phyloP scores from a whole-genome alignment of 2,329 filamentous ascomycete genomes.

The Fusarium sterilihyphosum region DNA sequence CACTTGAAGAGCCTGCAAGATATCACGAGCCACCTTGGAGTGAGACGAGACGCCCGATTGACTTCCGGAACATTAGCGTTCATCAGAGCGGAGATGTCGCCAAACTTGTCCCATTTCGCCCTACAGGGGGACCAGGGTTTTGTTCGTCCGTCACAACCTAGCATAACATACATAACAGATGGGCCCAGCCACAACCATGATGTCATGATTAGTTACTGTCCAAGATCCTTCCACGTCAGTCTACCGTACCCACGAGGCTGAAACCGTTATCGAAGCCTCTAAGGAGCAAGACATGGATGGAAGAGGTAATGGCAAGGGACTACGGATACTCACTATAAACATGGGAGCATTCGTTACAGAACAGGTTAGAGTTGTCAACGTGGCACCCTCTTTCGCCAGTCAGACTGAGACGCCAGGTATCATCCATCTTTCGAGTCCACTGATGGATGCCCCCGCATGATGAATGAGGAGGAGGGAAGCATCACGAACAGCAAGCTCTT shows the following conservation, averaged over 20 bases:
- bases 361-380: slow-evolving; percentile 36
- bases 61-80: slow-evolving; percentile 23
- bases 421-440: slow-evolving; percentile 25
- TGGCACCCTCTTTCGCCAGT: slow-evolving; percentile 36
- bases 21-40: neutral
- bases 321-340: neutral
- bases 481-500: slow-evolving; percentile 25
- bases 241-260: slow-evolving; percentile 38
- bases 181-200: slow-evolving; percentile 33
- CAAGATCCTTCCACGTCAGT: slow-evolving; percentile 39
- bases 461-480: neutral
- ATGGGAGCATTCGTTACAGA: slow-evolving; percentile 4
- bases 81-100: slow-evolving; percentile 23
- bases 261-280: slow-evolving; percentile 27
- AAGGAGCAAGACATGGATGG: slow-evolving; percentile 11
- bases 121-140: slow-evolving; percentile 10
- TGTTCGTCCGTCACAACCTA: slow-evolving; percentile 23
- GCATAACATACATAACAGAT: neutral
- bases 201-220: slow-evolving; percentile 30
- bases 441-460: slow-evolving; percentile 26
- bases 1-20: too few species aligned
- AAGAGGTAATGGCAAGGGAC: slow-evolving; percentile 7
- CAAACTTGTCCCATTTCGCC: slow-evolving; percentile 18
- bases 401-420: slow-evolving; percentile 26
- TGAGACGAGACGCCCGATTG: slow-evolving; percentile 22